Percentiles rank a stretch among this genome's conserved stretches.
These are phyloP conservation scores for Sclerotinia minor DNA, from an alignment of 2,329 filamentous ascomycete genomes.

Conservation along the genomic window DNA sequence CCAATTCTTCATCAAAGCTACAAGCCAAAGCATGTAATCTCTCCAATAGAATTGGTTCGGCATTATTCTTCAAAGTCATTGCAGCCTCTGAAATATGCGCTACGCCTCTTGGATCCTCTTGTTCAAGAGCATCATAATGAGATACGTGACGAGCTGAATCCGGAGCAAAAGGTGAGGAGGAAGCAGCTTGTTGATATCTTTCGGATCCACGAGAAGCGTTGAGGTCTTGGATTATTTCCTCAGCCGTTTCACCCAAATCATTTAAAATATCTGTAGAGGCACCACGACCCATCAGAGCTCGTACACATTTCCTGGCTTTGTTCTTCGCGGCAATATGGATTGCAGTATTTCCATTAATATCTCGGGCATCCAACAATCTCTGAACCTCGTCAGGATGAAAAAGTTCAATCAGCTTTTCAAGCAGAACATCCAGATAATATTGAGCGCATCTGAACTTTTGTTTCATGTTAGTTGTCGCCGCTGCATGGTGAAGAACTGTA, in stretches of 20 bases:
- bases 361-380: conserved; percentile 75
- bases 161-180: conserved; percentile 70
- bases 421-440: conserved; percentile 89
- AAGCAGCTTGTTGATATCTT: conserved; percentile 62
- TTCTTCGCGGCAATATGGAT: conserved; percentile 73
- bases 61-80: conserved; percentile 67
- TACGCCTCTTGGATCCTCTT: conserved; percentile 27
- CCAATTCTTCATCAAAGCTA: conserved; percentile 73
- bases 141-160: conserved; percentile 57
- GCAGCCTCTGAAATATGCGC: conserved; percentile 62
- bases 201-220: conserved; percentile 59
- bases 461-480: conserved; percentile 77
- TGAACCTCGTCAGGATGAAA: conserved; percentile 76
- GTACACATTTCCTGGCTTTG: conserved; percentile 85
- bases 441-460: conserved; percentile 86
- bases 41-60: conserved; percentile 67
- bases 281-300: conserved; percentile 74
- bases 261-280: conserved; percentile 83
- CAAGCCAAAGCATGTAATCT: conserved; percentile 70
- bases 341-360: conserved; percentile 87
- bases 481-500: conserved; percentile 93
- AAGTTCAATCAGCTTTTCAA: conserved; percentile 81
- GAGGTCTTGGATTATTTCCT: conserved; percentile 75
- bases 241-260: conserved; percentile 75
- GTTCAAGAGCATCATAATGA: conserved; percentile 47